Evolutionary conservation across 2,329 filamentous ascomycete species (phyloP).

Genomic region (Claviceps humidiphila): DNA sequence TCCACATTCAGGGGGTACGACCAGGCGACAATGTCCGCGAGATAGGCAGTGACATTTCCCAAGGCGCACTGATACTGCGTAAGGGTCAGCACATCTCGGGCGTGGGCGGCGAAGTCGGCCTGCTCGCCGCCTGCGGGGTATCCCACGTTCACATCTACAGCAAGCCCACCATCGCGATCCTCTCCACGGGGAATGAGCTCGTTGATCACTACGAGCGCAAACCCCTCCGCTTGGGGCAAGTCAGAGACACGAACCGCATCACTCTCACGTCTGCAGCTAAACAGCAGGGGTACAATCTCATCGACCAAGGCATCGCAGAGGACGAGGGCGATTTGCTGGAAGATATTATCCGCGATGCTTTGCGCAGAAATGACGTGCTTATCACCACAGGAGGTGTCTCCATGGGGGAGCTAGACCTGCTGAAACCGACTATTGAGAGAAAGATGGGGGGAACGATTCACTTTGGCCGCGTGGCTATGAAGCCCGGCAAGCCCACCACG

Average conservation of each 20-base stretch:
- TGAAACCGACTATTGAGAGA: slow-evolving; percentile 92
- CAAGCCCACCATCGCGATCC: slow-evolving; percentile 66
- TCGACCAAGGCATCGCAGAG: slow-evolving; percentile 77
- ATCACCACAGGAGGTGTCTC: slow-evolving; percentile 91
- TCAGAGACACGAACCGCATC: slow-evolving; percentile 85
- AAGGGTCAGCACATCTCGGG: slow-evolving; percentile 75
- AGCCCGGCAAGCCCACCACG: slow-evolving; percentile 93
- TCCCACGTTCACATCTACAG: slow-evolving; percentile 57
- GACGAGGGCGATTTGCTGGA: slow-evolving; percentile 66
- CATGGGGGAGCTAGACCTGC: slow-evolving; percentile 93
- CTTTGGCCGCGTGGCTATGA: slow-evolving; percentile 94
- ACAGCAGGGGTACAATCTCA: slow-evolving; percentile 61
- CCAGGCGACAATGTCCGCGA: slow-evolving; percentile 82
- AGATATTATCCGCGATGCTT: slow-evolving; percentile 57
- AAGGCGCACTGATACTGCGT: slow-evolving; percentile 55
- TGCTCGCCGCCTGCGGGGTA: slow-evolving; percentile 75
- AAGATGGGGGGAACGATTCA: slow-evolving; percentile 83
- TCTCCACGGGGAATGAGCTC: slow-evolving; percentile 93
- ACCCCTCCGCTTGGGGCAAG: slow-evolving; percentile 61
- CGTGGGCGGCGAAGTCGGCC: slow-evolving; percentile 79
- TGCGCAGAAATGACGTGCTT: slow-evolving; percentile 65
- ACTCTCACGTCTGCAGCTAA: slow-evolving; percentile 67
- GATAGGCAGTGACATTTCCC: slow-evolving; percentile 72
- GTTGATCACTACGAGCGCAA: slow-evolving; percentile 56
- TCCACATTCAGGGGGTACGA: slow-evolving; percentile 63